Conservation (phyloP, 2,329 filamentous ascomycete genomes). For the Atkinsonella hypoxylon region DNA sequence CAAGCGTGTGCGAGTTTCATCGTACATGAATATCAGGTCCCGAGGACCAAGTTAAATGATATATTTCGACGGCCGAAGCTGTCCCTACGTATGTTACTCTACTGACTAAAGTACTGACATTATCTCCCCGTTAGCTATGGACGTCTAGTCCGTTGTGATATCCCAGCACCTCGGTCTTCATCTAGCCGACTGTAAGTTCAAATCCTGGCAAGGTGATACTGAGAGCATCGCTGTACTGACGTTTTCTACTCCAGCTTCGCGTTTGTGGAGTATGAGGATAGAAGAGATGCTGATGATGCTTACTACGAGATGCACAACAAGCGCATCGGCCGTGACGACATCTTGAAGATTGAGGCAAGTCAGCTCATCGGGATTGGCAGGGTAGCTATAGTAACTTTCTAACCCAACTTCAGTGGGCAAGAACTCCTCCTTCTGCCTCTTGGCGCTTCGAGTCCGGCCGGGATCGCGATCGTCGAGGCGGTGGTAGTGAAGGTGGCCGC, state of each 20-base stretch:
- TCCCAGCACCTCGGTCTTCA: slow-evolving; percentile 87
- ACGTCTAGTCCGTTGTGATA: slow-evolving; percentile 94
- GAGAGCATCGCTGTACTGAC: slow-evolving; percentile 4
- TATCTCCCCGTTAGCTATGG: slow-evolving; percentile 58
- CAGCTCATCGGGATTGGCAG: background rate
- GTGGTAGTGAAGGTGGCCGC: slow-evolving; percentile 11
- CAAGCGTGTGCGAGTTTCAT: slow-evolving; percentile 9
- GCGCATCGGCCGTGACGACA: slow-evolving; percentile 87
- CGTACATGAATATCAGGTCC: slow-evolving; percentile 6
- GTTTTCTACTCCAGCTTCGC: slow-evolving; percentile 53
- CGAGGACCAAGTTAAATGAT: slow-evolving; percentile 3
- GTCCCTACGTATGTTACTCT: slow-evolving; percentile 4
- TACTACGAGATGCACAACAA: slow-evolving; percentile 99
- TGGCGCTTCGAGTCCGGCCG: slow-evolving; percentile 96
- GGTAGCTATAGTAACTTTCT: slow-evolving; percentile 1
- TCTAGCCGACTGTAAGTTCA: slow-evolving; percentile 83
- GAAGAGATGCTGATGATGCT: slow-evolving; percentile 94
- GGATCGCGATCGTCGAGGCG: slow-evolving; percentile 52
- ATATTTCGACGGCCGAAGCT: background rate
- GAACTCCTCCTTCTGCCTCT: slow-evolving; percentile 91
- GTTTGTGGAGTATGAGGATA: slow-evolving; percentile 98
- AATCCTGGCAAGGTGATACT: too few relatives aligned
- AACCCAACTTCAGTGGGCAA: slow-evolving; percentile 65
- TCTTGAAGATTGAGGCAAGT: slow-evolving; percentile 92
- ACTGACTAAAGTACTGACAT: slow-evolving; percentile 18